A percentile compares a stretch with the other conserved stretches of the same genome.
Conservation (phyloP, 495 filamentous ascomycete species). For the Podospora tetraspora region DNA sequence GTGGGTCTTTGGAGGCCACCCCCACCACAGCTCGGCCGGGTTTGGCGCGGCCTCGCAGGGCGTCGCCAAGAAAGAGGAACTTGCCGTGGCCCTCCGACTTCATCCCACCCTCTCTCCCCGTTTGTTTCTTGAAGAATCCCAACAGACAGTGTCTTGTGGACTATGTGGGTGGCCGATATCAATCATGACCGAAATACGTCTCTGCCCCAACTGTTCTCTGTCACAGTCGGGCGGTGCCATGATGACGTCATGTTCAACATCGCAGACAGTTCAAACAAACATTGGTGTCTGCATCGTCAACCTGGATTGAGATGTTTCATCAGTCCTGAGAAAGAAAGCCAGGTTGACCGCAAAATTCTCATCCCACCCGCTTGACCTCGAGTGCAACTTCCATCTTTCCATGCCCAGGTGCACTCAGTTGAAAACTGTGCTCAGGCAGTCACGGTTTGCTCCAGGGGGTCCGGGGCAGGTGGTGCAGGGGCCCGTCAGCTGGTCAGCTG, state of each 20-base stretch:
- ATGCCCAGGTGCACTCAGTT: neutral
- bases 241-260: neutral
- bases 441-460: no score
- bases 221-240: neutral
- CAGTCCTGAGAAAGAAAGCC: no score
- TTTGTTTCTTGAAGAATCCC: no score
- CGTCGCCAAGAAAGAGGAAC: neutral
- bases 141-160: neutral
- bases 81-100: neutral
- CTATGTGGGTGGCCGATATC: neutral
- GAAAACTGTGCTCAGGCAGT: neutral
- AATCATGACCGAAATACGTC: no score
- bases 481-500: neutral
- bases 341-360: no score
- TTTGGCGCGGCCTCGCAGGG: neutral
- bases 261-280: neutral
- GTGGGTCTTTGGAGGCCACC: neutral
- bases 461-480: neutral
- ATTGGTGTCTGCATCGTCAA: neutral
- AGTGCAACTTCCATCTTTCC: neutral
- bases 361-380: no score
- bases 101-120: neutral
- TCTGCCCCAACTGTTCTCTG: neutral
- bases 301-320: no score
- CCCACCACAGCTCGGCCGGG: constrained; percentile 10